A percentile compares a stretch with the other conserved stretches of the same genome.
Conservation (phyloP, 306 rosid genomes). For the Carpinus viminea region DNA sequence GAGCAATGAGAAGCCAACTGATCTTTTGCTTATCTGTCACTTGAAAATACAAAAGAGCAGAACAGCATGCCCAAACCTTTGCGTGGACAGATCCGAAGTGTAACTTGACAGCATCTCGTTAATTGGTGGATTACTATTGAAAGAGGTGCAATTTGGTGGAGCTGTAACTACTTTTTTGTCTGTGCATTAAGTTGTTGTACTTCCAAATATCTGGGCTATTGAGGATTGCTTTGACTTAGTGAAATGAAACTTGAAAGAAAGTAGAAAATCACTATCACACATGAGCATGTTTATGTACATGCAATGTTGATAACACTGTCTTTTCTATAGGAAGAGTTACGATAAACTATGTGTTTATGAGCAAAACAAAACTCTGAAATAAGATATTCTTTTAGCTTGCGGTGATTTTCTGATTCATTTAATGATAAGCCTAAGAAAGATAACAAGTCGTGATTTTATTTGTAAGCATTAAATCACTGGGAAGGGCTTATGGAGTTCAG, state of each 20-base stretch:
- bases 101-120: conserved; percentile 60
- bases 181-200: neutral
- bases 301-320: neutral
- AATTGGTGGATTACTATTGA: conserved; percentile 42
- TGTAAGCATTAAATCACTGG: neutral
- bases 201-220: neutral
- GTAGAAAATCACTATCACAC: neutral
- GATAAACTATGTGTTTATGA: neutral
- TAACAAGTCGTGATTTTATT: neutral
- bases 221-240: neutral
- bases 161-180: neutral
- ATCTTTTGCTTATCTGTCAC: conserved; percentile 64
- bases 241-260: neutral
- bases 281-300: neutral
- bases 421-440: neutral
- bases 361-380: neutral
- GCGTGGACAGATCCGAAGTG: conserved; percentile 77
- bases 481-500: neutral
- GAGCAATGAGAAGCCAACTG: conserved; percentile 29
- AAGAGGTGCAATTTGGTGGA: conserved; percentile 50
- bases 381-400: neutral
- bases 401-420: neutral
- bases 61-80: conserved; percentile 26
- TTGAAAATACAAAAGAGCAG: conserved; percentile 37
- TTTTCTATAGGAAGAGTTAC: neutral